These are phyloP conservation scores for Neurospora sp. DNA, from an alignment of 495 filamentous ascomycete genomes.

Conservation along the genomic window DNA sequence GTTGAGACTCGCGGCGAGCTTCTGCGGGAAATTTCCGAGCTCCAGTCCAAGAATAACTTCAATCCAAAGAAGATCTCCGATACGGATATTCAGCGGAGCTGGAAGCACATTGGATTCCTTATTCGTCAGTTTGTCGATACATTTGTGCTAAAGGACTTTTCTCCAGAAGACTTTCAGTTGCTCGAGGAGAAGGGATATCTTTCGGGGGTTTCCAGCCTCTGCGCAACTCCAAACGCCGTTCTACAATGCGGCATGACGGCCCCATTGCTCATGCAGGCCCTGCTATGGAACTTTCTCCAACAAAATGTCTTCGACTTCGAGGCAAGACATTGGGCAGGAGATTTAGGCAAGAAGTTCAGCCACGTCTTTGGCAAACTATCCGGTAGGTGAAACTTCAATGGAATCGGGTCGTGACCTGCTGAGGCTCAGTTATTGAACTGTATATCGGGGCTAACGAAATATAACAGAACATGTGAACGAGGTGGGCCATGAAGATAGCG, in stretches of 20 bases:
- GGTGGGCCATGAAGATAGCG: neutral
- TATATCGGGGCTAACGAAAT: no score
- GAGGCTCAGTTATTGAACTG: no score
- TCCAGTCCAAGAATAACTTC: neutral
- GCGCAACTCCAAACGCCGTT: neutral
- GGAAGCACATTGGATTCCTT: neutral
- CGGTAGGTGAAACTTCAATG: no score
- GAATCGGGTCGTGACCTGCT: no score
- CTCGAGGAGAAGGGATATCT: neutral
- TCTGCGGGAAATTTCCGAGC: neutral
- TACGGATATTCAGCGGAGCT: neutral
- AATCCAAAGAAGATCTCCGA: neutral
- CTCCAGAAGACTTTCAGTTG: neutral
- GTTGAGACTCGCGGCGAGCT: neutral
- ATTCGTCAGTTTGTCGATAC: neutral
- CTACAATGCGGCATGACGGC: no score
- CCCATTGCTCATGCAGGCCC: no score
- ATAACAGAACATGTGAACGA: no score
- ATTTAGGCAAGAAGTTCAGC: no score
- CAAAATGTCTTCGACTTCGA: no score
- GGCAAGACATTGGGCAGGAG: no score
- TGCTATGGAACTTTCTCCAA: no score
- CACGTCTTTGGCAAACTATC: no score
- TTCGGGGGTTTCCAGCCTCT: neutral
- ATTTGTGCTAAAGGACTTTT: neutral